Evolutionary conservation across 2,329 filamentous ascomycete genomes (phyloP).

Genomic region (Aureobasidium sp.): DNA sequence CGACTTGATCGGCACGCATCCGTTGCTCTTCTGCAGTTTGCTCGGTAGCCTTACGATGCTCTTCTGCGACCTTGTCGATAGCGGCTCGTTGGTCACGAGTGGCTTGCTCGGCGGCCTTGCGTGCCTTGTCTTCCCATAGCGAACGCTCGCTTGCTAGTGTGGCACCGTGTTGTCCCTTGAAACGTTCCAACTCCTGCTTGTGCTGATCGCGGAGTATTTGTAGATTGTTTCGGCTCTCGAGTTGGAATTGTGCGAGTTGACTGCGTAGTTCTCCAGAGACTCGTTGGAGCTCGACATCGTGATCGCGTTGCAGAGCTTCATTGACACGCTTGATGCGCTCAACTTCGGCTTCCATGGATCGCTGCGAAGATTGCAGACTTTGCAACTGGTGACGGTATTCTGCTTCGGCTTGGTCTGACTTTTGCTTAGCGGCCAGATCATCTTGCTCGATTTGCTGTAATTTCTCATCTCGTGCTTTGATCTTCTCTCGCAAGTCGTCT

Average conservation of each 20-base stretch:
- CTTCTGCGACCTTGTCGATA: conserved; percentile 15
- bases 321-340: conserved; percentile 58
- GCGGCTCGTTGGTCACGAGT: conserved; percentile 14
- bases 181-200: conserved; percentile 26
- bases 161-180: conserved; percentile 30
- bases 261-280: conserved; percentile 15
- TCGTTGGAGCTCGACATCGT: conserved; percentile 47
- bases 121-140: conserved; percentile 20
- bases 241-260: conserved; percentile 49
- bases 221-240: conserved; percentile 24
- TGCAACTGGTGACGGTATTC: conserved; percentile 52
- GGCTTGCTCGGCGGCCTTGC: conserved; percentile 19
- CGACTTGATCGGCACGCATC: conserved; percentile 2
- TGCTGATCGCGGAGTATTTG: conserved; percentile 32
- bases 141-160: conserved; percentile 29
- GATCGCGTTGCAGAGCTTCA: conserved; percentile 61
- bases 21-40: conserved; percentile 21
- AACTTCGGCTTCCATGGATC: conserved; percentile 33
- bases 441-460: conserved; percentile 53
- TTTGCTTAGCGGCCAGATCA: conserved; percentile 47
- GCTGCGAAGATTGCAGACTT: conserved; percentile 17
- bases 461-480: conserved; percentile 63
- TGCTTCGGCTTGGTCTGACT: conserved; percentile 63
- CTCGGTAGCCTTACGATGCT: conserved; percentile 20
- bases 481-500: conserved; percentile 70